A percentile compares a stretch with the other conserved stretches of the same genome.
phyloP scores from a whole-genome alignment of 495 filamentous ascomycete genomes.

The Penicillium odoratum region DNA sequence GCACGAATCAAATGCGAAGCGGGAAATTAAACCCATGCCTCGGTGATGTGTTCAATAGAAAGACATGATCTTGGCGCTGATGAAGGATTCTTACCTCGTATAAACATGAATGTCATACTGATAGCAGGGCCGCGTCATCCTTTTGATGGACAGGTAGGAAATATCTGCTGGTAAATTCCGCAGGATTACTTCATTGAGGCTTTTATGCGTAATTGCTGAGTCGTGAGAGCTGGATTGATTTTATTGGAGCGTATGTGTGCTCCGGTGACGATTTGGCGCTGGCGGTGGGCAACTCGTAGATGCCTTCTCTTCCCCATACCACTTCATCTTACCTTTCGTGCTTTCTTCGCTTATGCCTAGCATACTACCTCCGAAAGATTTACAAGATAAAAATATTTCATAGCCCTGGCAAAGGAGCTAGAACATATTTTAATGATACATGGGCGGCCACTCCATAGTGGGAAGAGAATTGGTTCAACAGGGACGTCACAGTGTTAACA shows the following conservation, averaged over 20 bases:
- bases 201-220: neutral
- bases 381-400: slow-evolving; percentile 1
- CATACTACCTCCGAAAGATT: neutral
- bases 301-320: too few relatives aligned
- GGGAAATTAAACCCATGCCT: too few relatives aligned
- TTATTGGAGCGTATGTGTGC: too few relatives aligned
- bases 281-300: too few relatives aligned
- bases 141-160: neutral
- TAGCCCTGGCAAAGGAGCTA: neutral
- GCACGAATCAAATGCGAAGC: neutral
- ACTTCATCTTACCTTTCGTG: too few relatives aligned
- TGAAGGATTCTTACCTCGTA: neutral
- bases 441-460: neutral
- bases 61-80: neutral
- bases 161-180: neutral
- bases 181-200: neutral
- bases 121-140: neutral
- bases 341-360: too few relatives aligned
- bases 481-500: neutral
- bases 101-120: slow-evolving; percentile 1
- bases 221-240: neutral
- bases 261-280: too few relatives aligned
- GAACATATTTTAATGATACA: neutral
- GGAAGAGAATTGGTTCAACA: slow-evolving; percentile 1
- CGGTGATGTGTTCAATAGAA: too few relatives aligned